phyloP scores from a whole-genome alignment of 768 basidiomycete species.

The Gautieria morchelliformis region DNA sequence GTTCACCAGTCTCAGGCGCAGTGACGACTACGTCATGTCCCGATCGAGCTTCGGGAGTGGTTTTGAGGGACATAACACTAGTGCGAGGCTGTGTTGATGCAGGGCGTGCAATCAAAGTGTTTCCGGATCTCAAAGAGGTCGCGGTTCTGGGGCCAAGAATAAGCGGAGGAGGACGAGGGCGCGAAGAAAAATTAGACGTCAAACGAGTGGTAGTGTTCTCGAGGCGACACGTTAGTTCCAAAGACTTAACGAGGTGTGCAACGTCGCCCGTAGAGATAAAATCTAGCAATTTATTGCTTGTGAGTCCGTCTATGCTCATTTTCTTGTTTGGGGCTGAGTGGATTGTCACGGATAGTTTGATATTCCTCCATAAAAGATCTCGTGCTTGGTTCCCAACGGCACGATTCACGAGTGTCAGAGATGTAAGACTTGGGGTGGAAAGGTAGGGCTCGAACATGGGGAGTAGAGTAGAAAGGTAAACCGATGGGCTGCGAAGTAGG shows the following conservation, averaged over 20 bases:
- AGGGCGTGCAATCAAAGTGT: background rate
- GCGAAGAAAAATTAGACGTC: background rate
- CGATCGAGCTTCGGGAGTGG: too few relatives aligned
- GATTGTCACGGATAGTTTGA: background rate
- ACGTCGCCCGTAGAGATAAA: slow-evolving; percentile 1
- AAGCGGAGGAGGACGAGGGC: background rate
- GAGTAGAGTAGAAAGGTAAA: background rate
- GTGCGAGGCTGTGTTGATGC: background rate
- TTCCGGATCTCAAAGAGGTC: background rate
- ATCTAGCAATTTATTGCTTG: background rate
- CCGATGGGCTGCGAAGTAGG: background rate
- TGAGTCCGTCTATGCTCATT: background rate
- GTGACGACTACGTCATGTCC: background rate
- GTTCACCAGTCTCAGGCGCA: background rate
- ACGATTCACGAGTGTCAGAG: background rate
- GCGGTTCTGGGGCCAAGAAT: background rate
- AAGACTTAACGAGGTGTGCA: background rate
- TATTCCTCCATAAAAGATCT: background rate
- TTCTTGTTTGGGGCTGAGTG: background rate
- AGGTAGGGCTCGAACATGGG: background rate
- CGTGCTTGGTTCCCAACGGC: background rate
- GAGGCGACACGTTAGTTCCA: background rate
- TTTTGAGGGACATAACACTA: background rate
- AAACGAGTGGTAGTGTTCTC: background rate
- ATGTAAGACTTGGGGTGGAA: background rate